Evolutionary conservation across 2,329 filamentous ascomycete genomes (phyloP), one percentile per base, ranked within the genome.

Genomic region (Graphilbum sp.): DNA sequence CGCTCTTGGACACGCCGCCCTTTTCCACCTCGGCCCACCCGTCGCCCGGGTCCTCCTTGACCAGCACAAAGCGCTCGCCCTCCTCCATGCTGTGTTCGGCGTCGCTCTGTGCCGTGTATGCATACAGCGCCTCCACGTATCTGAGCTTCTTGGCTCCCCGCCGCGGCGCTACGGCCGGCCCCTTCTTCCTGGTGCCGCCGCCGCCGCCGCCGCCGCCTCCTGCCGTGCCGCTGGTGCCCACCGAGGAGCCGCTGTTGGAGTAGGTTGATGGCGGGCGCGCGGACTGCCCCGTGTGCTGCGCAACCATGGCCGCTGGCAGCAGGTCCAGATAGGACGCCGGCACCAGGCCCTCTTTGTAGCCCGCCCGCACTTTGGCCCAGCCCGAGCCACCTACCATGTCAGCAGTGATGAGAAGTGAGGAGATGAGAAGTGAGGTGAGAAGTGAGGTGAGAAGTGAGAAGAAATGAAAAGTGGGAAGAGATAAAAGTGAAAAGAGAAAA

Each of bases 21-120:
- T 84, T 86, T 62, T 96, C 90, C 16, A 98, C 90, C 61, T 96
- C 90, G 21, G 79, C 84, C 90, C 90, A 98, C 0, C 90, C 90
- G 61, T 96, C 90, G 2, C 90, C 90, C 0, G 77, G 71, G 53
- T 96, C 88, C 40, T 83, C 77, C 50, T 78, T 86, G 43, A 95
- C 75, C 24, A 98, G 64, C 30, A 98, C 86, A 51, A 98, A 92
- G 37, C 77, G 72, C 58, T 98, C 90, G 1, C 90, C 90, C 57
- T 93, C 88, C 1, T 56, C 55, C 84, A 98, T 98, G 51, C 69
- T 85, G 57, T 88, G 86, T 59, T 98, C 90, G 8, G 75, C 72
- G 6, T 92, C 84, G 47, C 76, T 86, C 50, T 85, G 78, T 16
- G 88, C 85, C 37, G 77, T 67, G 55, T 98, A 98, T 36, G 90